Conservation (phyloP, 208 protist species). For the Acanthamoeba culbertsoni region DNA sequence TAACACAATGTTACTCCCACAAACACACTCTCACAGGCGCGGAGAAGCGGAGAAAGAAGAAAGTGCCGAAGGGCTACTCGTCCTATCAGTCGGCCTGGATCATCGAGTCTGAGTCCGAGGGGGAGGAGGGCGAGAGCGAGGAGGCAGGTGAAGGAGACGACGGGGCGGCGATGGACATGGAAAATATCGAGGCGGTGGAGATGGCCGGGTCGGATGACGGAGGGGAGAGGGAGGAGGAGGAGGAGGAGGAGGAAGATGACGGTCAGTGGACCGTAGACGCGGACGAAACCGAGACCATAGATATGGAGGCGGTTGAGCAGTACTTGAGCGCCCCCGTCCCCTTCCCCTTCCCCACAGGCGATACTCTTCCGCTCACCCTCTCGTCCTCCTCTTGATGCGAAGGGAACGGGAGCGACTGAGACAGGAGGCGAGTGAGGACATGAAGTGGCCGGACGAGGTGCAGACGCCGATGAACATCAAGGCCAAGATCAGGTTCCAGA, state of each 20-base stretch:
- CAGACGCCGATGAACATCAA: slow-evolving; percentile 78
- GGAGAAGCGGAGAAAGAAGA: slow-evolving; percentile 20
- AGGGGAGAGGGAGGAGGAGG: background rate
- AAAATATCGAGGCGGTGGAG: background rate
- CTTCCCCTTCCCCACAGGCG: background rate
- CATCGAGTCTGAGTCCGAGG: slow-evolving; percentile 70
- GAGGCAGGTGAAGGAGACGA: slow-evolving; percentile 59
- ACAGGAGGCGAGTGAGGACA: slow-evolving; percentile 76
- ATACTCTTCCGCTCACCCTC: background rate
- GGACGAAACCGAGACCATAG: slow-evolving; percentile 38
- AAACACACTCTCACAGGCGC: too few relatives aligned
- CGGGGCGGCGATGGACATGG: slow-evolving; percentile 43
- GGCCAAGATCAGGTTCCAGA: slow-evolving; percentile 80
- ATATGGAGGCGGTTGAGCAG: slow-evolving; percentile 58
- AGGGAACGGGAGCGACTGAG: slow-evolving; percentile 62
- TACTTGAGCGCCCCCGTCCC: too few relatives aligned
- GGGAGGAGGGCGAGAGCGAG: slow-evolving; percentile 65
- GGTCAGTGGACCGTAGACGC: slow-evolving; percentile 20
- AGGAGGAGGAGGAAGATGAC: slow-evolving; percentile 61
- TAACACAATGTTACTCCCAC: too few relatives aligned
- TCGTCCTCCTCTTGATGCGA: too few relatives aligned
- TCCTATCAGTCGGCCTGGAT: slow-evolving; percentile 83
- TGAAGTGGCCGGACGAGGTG: slow-evolving; percentile 87
- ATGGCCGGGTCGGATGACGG: background rate
- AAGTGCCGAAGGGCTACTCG: slow-evolving; percentile 79